A percentile compares a stretch with the other conserved stretches of the same genome.
These are phyloP conservation scores for Venturiaceae sp. DNA, from an alignment of 2,329 filamentous ascomycete species.

Conservation along the genomic window DNA sequence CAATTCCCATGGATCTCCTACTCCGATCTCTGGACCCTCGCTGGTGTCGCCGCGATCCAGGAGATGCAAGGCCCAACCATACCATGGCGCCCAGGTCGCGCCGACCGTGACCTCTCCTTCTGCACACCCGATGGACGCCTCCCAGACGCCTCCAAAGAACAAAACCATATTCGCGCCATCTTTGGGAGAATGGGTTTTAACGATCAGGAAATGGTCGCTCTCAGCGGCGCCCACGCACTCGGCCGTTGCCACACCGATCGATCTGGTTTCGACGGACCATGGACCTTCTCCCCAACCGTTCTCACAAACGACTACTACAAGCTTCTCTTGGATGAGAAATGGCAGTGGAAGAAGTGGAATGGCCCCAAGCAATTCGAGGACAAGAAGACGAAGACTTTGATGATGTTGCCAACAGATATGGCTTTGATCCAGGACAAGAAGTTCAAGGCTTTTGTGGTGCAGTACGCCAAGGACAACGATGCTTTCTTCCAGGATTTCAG, in stretches of 20 bases:
- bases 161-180: slow-evolving; percentile 78
- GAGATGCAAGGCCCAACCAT: slow-evolving; percentile 88
- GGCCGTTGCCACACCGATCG: slow-evolving; percentile 86
- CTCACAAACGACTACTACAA: slow-evolving; percentile 94
- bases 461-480: slow-evolving; percentile 85
- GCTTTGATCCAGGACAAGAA: slow-evolving; percentile 79
- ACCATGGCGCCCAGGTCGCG: slow-evolving; percentile 79
- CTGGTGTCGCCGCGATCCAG: slow-evolving; percentile 76
- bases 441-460: slow-evolving; percentile 71
- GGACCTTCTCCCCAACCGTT: slow-evolving; percentile 85
- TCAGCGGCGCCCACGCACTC: slow-evolving; percentile 76
- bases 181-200: slow-evolving; percentile 98
- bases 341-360: slow-evolving; percentile 84
- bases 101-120: slow-evolving; percentile 66
- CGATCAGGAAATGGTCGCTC: slow-evolving; percentile 91
- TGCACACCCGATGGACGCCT: slow-evolving; percentile 93
- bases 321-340: slow-evolving; percentile 83
- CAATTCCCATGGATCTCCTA: slow-evolving; percentile 94
- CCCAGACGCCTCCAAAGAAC: slow-evolving; percentile 69
- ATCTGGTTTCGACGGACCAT: slow-evolving; percentile 79
- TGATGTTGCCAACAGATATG: slow-evolving; percentile 96
- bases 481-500: slow-evolving; percentile 91
- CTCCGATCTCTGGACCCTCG: slow-evolving; percentile 94
- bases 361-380: slow-evolving; percentile 89
- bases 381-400: slow-evolving; percentile 73